These are phyloP conservation scores for Pecoramyces ruminantium DNA, from an alignment of 192 early-diverging fungal genomes.

Conservation along the genomic window DNA sequence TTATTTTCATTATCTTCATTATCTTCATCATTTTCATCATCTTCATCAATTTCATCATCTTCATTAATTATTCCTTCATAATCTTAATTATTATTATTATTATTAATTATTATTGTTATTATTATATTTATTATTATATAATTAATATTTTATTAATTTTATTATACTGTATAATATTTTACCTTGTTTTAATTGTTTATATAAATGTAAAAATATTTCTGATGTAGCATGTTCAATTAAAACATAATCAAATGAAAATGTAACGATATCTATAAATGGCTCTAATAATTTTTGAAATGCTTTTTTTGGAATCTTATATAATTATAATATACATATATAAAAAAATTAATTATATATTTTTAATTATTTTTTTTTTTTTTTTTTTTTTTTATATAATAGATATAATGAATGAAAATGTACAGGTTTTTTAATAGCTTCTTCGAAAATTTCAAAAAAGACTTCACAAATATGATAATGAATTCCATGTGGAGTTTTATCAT, in stretches of 20 bases:
- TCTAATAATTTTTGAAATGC: neutral
- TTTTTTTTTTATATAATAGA: no score
- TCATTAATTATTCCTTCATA: no score
- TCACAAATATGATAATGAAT: neutral
- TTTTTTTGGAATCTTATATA: neutral
- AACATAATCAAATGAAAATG: neutral
- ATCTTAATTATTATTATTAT: no score
- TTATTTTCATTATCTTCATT: neutral
- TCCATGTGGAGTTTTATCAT: neutral
- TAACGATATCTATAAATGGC: neutral
- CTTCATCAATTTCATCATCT: neutral
- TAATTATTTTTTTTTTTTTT: no score
- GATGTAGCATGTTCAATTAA: neutral
- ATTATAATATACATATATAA: no score
- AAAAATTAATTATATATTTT: no score
- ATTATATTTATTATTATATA: no score
- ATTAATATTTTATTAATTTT: no score
- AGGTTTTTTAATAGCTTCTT: neutral
- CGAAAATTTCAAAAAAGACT: neutral
- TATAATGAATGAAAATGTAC: no score
- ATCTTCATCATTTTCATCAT: neutral
- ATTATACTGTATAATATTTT: no score
- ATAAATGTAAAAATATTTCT: neutral
- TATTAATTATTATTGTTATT: no score
- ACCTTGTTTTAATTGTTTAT: neutral